Evolutionary conservation across 2,329 filamentous ascomycete genomes (phyloP).

Genomic region (Pestalotiopsis fici): DNA sequence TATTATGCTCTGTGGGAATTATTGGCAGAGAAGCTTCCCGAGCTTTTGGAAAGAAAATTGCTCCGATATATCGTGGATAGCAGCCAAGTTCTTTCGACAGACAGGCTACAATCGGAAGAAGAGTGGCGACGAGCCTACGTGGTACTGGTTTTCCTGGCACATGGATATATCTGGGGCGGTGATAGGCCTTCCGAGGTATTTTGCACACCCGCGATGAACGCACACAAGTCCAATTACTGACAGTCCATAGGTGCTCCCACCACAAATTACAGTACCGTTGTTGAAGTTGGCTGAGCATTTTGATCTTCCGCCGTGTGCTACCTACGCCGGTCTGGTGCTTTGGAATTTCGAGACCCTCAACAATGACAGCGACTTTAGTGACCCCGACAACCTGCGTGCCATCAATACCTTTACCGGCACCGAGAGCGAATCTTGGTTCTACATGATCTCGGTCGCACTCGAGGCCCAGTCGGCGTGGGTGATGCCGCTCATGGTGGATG

Average conservation of each 20-base stretch:
- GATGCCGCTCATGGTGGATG: constrained; percentile 76
- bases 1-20: constrained; percentile 84
- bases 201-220: neutral
- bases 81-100: constrained; percentile 71
- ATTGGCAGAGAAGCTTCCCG: constrained; percentile 67
- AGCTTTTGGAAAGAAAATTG: constrained; percentile 63
- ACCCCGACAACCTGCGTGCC: constrained; percentile 69
- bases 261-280: constrained; percentile 76
- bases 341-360: constrained; percentile 79
- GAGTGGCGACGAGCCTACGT: constrained; percentile 85
- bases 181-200: constrained; percentile 70
- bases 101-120: constrained; percentile 60
- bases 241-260: constrained; percentile 61
- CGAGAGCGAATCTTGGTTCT: constrained; percentile 92
- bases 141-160: constrained; percentile 75
- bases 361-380: constrained; percentile 55
- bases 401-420: constrained; percentile 87
- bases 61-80: constrained; percentile 64
- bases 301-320: constrained; percentile 84
- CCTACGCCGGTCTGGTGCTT: constrained; percentile 81
- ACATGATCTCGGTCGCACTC: constrained; percentile 85
- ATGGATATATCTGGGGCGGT: constrained; percentile 89
- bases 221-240: neutral
- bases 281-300: constrained; percentile 71
- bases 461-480: constrained; percentile 77